Base-by-base conservation (phyloP, 2,329 filamentous ascomycete species). In the Cladosporium sp. region DNA sequence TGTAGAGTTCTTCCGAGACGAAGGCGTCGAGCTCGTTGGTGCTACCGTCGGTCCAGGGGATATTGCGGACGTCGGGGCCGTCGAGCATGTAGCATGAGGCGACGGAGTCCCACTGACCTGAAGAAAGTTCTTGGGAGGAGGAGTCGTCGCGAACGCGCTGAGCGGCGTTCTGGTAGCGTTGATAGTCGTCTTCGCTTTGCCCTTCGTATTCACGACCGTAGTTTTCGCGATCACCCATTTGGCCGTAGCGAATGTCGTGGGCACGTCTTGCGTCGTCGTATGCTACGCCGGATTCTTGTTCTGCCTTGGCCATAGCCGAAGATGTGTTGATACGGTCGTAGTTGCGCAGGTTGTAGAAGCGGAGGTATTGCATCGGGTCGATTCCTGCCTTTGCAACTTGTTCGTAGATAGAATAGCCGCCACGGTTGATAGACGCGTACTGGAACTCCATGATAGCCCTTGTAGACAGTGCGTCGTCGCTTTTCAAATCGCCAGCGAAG, bases 371-470 rank as follows among this genome's bases (percentile, higher is more conserved):
- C 66, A 80, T 77, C 1, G 88, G 87, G 66, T 93, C 80, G 50
- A 91, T 80, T 8, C 89, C 89, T 32, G 82, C 80, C 56, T 81
- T 77, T 17, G 78, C 77, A 53, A 92, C 80, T 45, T 79, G 79
- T 70, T 92, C 89, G 68, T 92, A 86, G 69, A 95, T 94, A 58
- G 85, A 89, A 70, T 89, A 76, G 2, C 88, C 88, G 32, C 89
- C 88, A 35, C 89, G 84, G 71, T 84, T 88, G 74, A 94, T 94
- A 52, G 84, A 88, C 67, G 84, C 80, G 74, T 94, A 93, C 69
- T 94, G 90, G 71, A 88, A 93, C 70, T 94, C 89, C 88, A 94
- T 92, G 66, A 95, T 93, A 4, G 89, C 90, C 35, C 90, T 80
- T 0, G 90, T 94, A 20, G 88, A 88, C 1, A 93, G 77, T 8